Evolutionary conservation across 1,139 yeast species (phyloP).

Genomic region (Nadsonia starkeyi-henricii): DNA sequence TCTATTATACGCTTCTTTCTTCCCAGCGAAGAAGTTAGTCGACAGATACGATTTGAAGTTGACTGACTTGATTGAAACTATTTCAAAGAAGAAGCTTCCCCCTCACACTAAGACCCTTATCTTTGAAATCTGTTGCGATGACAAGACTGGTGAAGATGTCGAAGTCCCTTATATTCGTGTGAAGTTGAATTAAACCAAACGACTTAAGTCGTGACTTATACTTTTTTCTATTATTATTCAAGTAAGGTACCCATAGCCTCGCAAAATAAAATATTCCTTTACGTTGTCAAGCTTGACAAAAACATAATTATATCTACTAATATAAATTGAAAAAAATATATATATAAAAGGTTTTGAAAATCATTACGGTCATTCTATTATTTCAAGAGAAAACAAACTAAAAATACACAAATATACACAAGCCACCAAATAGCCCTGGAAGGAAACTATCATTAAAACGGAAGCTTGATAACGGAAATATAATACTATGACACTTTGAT

Average conservation of each 20-base stretch:
- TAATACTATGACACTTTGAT: no score
- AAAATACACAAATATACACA: not conserved
- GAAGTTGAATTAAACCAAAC: slow-evolving; percentile 10
- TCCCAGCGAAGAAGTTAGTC: slow-evolving; percentile 78
- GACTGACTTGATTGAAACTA: slow-evolving; percentile 62
- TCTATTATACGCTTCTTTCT: slow-evolving; percentile 80
- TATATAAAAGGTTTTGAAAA: no score
- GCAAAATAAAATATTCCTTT: no score
- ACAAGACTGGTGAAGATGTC: slow-evolving; percentile 83
- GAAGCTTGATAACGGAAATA: no score
- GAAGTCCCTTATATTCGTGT: slow-evolving; percentile 61
- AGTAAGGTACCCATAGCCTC: no score
- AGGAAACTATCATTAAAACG: no score
- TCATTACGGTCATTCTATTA: not conserved
- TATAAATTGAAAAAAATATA: no score
- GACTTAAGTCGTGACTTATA: no score
- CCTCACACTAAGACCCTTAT: slow-evolving; percentile 60
- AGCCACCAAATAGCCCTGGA: not conserved
- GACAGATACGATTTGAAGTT: slow-evolving; percentile 59
- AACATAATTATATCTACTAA: no score
- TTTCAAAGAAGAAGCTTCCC: slow-evolving; percentile 77
- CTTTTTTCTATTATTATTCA: no score
- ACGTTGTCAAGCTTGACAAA: no score
- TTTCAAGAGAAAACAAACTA: not conserved
- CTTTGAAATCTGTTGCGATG: slow-evolving; percentile 87